These are phyloP conservation scores for Trebouxia sp. DNA, from an alignment of 139 green algal genomes.

Conservation along the genomic window DNA sequence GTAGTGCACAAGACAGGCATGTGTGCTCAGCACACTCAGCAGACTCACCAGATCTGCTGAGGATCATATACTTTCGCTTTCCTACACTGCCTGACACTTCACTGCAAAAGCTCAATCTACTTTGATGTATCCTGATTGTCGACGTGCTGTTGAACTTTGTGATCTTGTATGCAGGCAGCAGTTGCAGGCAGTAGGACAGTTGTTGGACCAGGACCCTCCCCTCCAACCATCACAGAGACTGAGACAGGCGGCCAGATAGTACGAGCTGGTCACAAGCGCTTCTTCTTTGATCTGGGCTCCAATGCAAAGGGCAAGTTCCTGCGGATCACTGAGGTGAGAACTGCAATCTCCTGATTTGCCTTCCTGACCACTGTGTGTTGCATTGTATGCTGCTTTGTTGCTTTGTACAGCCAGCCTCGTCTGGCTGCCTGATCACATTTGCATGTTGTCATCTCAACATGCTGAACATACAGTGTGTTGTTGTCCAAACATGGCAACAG, in stretches of 20 bases:
- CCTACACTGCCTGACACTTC: background rate
- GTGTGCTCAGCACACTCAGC: no score
- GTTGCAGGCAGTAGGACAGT: constrained; percentile 23
- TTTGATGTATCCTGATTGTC: no score
- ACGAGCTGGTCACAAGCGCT: constrained; percentile 37
- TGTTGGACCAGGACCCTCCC: constrained; percentile 30
- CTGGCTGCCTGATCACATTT: no score
- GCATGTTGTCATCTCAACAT: background rate
- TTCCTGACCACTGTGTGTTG: background rate
- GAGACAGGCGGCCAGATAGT: constrained; percentile 26
- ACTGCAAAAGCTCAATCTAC: no score
- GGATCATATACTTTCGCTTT: no score
- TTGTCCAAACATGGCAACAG: no score
- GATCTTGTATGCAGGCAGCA: constrained; percentile 10
- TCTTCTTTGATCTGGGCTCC: constrained; percentile 36
- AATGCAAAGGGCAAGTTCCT: constrained; percentile 35
- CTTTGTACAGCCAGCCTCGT: background rate
- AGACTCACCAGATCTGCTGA: background rate
- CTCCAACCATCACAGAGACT: constrained; percentile 28
- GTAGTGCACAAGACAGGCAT: no score
- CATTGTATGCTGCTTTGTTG: background rate
- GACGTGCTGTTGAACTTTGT: no score
- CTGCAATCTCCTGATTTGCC: background rate
- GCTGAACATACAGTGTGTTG: background rate
- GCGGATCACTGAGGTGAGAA: constrained; percentile 34